A percentile compares a stretch with the other conserved stretches of the same genome.
These are phyloP conservation scores for Camellia oleifera DNA, from an alignment of 179 eudicot genomes.

Conservation along the genomic window DNA sequence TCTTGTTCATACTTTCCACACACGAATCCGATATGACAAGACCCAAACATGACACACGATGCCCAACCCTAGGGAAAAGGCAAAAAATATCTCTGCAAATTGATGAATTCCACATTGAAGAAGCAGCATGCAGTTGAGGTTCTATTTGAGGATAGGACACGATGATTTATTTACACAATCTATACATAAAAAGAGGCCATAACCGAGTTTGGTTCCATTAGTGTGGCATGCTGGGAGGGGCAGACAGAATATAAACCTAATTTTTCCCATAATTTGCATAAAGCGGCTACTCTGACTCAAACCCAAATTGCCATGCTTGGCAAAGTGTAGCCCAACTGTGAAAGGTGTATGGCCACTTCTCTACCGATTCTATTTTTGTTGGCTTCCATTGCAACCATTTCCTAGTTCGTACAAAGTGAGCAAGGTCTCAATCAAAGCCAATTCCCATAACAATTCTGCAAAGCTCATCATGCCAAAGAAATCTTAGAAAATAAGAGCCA, in stretches of 20 bases:
- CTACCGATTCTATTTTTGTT: not conserved
- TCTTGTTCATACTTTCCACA: no score
- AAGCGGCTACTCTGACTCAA: not conserved
- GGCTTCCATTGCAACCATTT: not conserved
- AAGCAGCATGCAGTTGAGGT: not conserved
- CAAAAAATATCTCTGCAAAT: not conserved
- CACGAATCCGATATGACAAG: no score
- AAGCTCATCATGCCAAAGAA: not conserved
- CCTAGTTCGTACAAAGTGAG: not conserved
- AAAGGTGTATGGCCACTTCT: not conserved
- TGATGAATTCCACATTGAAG: not conserved
- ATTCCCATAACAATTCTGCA: not conserved
- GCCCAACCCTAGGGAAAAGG: no score
- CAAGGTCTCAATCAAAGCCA: not conserved
- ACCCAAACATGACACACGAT: no score
- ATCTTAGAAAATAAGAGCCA: no score
- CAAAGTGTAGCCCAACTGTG: not conserved
- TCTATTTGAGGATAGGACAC: not conserved
- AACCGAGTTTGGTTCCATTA: not conserved
- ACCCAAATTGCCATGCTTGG: not conserved
- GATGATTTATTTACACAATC: not conserved
- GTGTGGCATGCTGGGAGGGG: not conserved
- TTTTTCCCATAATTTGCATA: no score
- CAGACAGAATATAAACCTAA: not conserved
- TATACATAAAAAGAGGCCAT: not conserved